Base-by-base conservation (phyloP, 495 filamentous ascomycete genomes). In the Penicillium turbatum region DNA sequence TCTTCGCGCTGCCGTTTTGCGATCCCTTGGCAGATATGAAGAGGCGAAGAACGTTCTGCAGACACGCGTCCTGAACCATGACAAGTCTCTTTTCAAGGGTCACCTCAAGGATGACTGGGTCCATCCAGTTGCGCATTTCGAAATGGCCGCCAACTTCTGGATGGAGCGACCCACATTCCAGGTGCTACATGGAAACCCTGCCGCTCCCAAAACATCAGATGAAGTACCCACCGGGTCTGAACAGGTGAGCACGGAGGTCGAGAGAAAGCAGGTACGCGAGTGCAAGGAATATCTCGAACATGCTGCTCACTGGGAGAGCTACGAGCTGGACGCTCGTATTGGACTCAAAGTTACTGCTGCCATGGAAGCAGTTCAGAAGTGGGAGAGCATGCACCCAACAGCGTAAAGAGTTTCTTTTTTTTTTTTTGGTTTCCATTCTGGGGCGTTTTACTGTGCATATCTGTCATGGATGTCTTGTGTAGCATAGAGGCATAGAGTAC, bases 141-240 rank as follows among this genome's bases (percentile, higher is more conserved):
- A 98, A 64, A 85, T 92, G 79, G 92, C 89, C 0, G 88, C 86
- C 16, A 82, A 86, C 31, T 68, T 85, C 17, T 98, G 92, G 92
- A 79, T 79, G 68, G 84, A 87, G 61, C 69, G 75, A 16, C 71
- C 71, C 5, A 63, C 53, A 5, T 79, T 75, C 44, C 48, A 63
- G 29, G 31, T 58, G 5, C 43, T 66, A 5, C 72, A 77, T 41
- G 66, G 65, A 7, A 43, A 55, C 10, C 17, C 60, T 47, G 54
- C 44, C 48, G 48, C 48, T 43, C 54, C 59, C 7, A 61, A 64
- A 26, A 31, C 46, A 34, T 45, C 45, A 11, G 53, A 43, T 4
- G 10, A 21, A 21, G 10, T 11, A 2, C 40, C 54, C 48, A 32
- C 37, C 9, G 44, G 26, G 10, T 46, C 41, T 31, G 54, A 17